These are phyloP conservation scores for Fusarium falciforme DNA, from an alignment of 2,329 filamentous ascomycete genomes.

Conservation along the genomic window DNA sequence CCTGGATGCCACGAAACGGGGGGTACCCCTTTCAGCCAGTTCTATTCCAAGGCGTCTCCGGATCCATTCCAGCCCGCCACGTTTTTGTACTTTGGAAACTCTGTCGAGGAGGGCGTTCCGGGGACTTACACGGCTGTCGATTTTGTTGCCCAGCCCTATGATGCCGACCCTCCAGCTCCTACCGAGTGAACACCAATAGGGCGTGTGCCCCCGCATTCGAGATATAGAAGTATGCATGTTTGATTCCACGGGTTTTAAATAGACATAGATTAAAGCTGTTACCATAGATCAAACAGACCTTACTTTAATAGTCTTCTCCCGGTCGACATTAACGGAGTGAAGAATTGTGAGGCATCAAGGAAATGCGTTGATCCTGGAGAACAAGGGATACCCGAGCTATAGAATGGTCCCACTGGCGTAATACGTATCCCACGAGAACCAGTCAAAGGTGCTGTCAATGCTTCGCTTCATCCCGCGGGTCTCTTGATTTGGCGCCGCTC, in stretches of 20 bases:
- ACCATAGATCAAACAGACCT: not conserved
- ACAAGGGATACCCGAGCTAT: no score
- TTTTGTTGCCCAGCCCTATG: not conserved
- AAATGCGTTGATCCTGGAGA: no score
- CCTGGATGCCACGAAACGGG: not conserved
- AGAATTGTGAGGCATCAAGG: no score
- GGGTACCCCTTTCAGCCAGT: not conserved
- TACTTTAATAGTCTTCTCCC: no score
- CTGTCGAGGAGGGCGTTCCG: not conserved
- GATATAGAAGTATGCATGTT: not conserved
- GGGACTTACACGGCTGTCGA: not conserved
- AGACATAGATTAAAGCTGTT: not conserved
- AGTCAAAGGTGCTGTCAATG: not conserved
- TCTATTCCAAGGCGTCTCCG: not conserved
- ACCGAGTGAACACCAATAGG: not conserved
- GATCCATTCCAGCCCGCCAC: not conserved
- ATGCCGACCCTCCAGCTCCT: not conserved
- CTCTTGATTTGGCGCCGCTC: not conserved
- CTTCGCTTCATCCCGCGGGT: not conserved
- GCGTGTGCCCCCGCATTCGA: not conserved
- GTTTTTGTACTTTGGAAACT: not conserved
- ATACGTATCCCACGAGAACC: not conserved
- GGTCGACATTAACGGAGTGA: no score
- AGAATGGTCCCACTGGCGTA: not conserved
- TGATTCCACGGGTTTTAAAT: not conserved